Conservation (phyloP, 192 early-diverging fungal species). For the Mycoemilia scoparia region DNA sequence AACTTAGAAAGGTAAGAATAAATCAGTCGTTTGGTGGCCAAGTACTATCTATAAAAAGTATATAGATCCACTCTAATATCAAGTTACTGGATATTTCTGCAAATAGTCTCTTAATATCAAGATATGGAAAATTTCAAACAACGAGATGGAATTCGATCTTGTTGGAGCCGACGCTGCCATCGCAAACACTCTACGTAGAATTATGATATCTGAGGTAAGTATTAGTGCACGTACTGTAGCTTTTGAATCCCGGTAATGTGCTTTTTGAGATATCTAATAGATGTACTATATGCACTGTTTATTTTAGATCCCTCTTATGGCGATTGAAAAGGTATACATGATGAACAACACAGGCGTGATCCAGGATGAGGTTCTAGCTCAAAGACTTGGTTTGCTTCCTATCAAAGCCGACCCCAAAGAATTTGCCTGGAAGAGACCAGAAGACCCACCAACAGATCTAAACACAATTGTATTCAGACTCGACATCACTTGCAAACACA, state of each 20-base stretch:
- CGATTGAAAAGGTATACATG: constrained; percentile 84
- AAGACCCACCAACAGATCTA: constrained; percentile 69
- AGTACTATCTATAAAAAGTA: no score
- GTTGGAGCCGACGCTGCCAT: constrained; percentile 83
- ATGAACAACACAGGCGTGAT: constrained; percentile 82
- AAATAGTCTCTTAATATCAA: constrained; percentile 20
- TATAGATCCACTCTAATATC: no score
- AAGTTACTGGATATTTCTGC: no score
- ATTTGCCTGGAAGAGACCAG: constrained; percentile 57
- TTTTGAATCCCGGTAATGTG: neutral
- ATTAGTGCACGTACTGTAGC: no score
- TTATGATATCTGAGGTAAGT: constrained; percentile 90
- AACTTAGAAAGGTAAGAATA: no score
- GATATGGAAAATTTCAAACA: constrained; percentile 16
- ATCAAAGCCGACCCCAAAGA: constrained; percentile 65
- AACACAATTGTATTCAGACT: constrained; percentile 89
- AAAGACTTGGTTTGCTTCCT: constrained; percentile 82
- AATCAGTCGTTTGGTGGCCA: no score
- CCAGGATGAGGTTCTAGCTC: constrained; percentile 83
- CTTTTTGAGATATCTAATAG: neutral
- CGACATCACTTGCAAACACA: constrained; percentile 46
- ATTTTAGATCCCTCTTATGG: constrained; percentile 94
- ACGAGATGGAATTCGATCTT: constrained; percentile 88
- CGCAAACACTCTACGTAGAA: constrained; percentile 83
- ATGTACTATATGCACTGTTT: constrained; percentile 8